Conservation (phyloP, 164 flowering plant genomes). For the Aristolochia contorta region DNA sequence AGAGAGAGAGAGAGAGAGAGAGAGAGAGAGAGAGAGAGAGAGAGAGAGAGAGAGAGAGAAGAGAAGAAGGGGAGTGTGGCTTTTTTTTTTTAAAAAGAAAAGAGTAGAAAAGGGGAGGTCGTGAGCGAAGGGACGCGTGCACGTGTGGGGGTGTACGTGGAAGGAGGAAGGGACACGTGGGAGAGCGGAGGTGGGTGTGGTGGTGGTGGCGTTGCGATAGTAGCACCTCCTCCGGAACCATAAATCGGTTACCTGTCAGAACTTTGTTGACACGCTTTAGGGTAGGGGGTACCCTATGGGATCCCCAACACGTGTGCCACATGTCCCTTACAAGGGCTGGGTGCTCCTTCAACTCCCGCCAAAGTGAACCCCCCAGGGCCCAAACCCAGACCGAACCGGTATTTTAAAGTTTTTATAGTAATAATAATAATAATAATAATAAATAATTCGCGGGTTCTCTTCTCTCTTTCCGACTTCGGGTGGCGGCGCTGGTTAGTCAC, state of each 20-base stretch:
- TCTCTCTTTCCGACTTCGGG: no score
- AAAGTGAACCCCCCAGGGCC: no score
- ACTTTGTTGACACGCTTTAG: slow-evolving; percentile 2
- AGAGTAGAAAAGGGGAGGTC: no score
- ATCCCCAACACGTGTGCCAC: background rate
- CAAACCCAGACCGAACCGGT: no score
- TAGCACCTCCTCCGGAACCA: background rate
- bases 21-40: background rate
- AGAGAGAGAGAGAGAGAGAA: background rate
- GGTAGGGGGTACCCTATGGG: background rate
- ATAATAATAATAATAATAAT: no score
- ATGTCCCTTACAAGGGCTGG: background rate
- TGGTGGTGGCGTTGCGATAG: slow-evolving; percentile 5
- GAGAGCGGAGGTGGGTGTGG: background rate
- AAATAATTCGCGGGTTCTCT: no score
- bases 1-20: background rate
- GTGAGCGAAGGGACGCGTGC: background rate
- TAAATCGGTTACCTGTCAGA: slow-evolving; percentile 2
- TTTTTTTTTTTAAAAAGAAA: no score
- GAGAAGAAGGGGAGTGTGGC: background rate
- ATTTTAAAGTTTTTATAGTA: no score
- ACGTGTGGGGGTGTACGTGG: slow-evolving; percentile 1
- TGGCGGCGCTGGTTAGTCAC: no score
- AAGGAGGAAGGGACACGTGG: slow-evolving; percentile 1
- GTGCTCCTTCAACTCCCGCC: background rate